phyloP scores from a whole-genome alignment of 2,329 filamentous ascomycete genomes.

The Colletotrichum sp. region DNA sequence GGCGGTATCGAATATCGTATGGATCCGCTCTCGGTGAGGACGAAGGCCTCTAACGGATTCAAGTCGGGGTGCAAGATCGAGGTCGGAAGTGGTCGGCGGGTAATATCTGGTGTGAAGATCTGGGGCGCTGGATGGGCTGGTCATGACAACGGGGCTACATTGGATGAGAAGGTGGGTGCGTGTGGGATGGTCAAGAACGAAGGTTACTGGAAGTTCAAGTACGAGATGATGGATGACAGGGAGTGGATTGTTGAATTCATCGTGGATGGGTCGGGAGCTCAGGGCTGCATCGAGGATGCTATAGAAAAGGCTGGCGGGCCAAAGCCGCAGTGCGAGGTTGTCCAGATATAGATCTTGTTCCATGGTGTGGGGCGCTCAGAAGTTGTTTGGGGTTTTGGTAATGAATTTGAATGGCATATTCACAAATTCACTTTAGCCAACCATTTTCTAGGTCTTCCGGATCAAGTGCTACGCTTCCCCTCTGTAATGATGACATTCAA shows the following conservation, averaged over 20 bases:
- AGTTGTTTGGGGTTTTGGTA: not conserved
- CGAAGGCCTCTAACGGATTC: not conserved
- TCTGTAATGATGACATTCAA: too few relatives aligned
- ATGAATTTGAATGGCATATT: not conserved
- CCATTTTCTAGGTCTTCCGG: fast-evolving
- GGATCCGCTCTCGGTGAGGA: not conserved
- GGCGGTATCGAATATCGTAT: not conserved
- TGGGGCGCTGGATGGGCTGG: not conserved
- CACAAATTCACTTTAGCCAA: not conserved
- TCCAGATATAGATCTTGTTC: not conserved
- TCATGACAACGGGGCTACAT: not conserved
- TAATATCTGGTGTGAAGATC: not conserved
- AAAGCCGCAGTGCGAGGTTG: not conserved
- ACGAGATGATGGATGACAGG: not conserved
- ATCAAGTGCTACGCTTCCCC: too few relatives aligned
- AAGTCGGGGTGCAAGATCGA: not conserved
- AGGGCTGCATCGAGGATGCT: not conserved
- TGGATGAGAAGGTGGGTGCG: not conserved
- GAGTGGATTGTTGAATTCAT: not conserved
- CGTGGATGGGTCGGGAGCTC: not conserved
- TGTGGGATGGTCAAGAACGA: not conserved
- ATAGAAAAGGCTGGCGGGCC: not conserved
- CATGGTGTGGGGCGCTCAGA: fast-evolving
- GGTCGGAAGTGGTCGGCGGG: not conserved
- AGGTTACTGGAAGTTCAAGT: not conserved